Conservation (phyloP, 2,329 filamentous ascomycete species). For the Monosporascus ibericus region DNA sequence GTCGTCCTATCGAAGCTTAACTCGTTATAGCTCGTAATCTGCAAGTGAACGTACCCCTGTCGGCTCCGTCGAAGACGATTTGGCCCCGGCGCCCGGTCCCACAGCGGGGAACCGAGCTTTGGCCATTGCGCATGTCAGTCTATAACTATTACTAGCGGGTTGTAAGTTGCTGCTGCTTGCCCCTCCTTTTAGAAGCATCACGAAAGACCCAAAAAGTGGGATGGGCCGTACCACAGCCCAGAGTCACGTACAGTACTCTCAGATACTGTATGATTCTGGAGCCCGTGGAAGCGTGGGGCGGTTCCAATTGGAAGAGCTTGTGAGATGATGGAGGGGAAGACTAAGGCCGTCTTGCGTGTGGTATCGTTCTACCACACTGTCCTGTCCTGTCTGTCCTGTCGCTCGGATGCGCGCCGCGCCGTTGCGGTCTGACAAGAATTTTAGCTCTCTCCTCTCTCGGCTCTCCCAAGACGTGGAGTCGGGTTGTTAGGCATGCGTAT, state of each 20-base stretch:
- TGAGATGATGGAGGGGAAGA: not conserved
- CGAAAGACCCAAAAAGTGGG: not conserved
- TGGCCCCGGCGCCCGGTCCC: not conserved
- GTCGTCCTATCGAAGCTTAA: too few species aligned
- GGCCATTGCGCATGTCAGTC: not conserved
- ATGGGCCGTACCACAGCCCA: not conserved
- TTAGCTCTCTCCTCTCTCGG: not conserved
- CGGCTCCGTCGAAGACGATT: too few species aligned
- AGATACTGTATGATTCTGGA: not conserved
- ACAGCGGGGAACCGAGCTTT: not conserved
- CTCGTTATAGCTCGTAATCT: too few species aligned
- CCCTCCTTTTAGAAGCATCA: not conserved
- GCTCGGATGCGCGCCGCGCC: not conserved
- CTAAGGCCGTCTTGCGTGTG: too few species aligned
- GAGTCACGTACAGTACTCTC: too few species aligned
- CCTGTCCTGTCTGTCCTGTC: not conserved
- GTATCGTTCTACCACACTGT: too few species aligned
- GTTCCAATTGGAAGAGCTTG: not conserved
- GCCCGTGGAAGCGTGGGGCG: not conserved
- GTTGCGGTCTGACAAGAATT: not conserved
- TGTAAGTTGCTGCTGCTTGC: not conserved
- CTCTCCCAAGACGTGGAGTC: too few species aligned
- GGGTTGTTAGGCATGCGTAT: not conserved
- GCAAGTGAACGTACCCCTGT: not conserved
- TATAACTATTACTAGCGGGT: not conserved